Percentiles rank a stretch among this genome's conserved stretches.
Conservation (phyloP, 2,329 filamentous ascomycete species). For the Monilinia polystroma region DNA sequence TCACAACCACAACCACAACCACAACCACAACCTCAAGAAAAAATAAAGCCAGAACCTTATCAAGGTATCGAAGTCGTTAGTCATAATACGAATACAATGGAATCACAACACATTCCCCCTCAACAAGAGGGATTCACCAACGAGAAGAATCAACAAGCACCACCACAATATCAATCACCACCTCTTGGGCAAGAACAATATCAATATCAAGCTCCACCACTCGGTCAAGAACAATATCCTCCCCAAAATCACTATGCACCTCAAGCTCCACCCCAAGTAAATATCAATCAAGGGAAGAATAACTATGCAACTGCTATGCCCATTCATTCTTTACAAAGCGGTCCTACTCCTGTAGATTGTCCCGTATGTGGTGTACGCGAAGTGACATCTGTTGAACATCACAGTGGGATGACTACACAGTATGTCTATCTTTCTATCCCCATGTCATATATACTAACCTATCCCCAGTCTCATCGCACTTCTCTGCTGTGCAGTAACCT, state of each 20-base stretch:
- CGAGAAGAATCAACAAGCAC: neutral
- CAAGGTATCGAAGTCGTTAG: conserved; percentile 20
- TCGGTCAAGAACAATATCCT: conserved; percentile 1
- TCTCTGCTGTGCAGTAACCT: conserved; percentile 32
- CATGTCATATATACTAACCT: neutral
- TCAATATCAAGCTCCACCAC: neutral
- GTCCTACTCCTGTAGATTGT: conserved; percentile 30
- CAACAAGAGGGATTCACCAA: conserved; percentile 15
- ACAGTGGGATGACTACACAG: conserved; percentile 31
- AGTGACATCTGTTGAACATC: conserved; percentile 29
- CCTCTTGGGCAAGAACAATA: conserved; percentile 9
- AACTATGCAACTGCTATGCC: conserved; percentile 28
- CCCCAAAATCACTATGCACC: neutral
- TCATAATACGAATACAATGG: conserved; percentile 15
- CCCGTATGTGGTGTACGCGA: conserved; percentile 31
- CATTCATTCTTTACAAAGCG: conserved; percentile 24
- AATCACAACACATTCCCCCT: conserved; percentile 10
- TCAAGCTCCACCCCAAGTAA: conserved; percentile 13
- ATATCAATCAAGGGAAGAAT: conserved; percentile 11
- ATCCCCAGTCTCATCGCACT: conserved; percentile 29
- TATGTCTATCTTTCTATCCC: conserved; percentile 23
- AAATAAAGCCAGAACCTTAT: conserved; percentile 2
- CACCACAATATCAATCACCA: neutral
- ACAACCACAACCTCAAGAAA: neutral
- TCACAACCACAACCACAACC: neutral